phyloP scores from a whole-genome alignment of 768 basidiomycete genomes.

The Russula brevipes region DNA sequence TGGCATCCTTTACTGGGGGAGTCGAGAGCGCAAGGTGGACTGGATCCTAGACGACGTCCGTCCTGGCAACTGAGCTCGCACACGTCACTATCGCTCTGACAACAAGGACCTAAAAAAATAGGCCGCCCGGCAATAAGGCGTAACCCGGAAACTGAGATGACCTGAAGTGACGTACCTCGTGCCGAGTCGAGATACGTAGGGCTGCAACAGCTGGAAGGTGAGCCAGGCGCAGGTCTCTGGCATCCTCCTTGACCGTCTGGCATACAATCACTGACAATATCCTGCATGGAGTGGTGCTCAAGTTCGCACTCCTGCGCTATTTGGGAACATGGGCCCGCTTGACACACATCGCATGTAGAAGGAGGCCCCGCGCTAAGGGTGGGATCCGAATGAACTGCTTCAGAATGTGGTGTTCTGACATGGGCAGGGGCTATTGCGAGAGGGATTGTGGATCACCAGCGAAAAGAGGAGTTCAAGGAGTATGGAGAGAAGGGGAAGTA shows the following conservation, averaged over 20 bases:
- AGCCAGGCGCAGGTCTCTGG: constrained; percentile 1
- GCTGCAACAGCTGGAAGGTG: neutral
- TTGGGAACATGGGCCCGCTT: neutral
- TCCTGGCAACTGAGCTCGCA: neutral
- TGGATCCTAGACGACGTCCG: neutral
- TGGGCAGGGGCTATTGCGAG: neutral
- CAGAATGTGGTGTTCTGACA: neutral
- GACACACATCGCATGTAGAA: neutral
- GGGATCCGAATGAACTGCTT: neutral
- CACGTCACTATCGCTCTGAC: neutral
- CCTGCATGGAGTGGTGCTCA: neutral
- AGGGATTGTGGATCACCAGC: neutral
- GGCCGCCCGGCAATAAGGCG: neutral
- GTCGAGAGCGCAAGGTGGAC: neutral
- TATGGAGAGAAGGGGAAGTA: too few relatives aligned
- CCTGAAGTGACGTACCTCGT: neutral
- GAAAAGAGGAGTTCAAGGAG: neutral
- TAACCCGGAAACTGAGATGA: neutral
- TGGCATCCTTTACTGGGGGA: neutral
- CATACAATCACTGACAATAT: constrained; percentile 12
- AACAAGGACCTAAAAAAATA: neutral
- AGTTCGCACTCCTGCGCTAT: neutral
- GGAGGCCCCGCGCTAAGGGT: neutral
- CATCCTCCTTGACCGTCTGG: constrained; percentile 15
- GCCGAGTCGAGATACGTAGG: neutral